A percentile compares a stretch with the other conserved stretches of the same genome.
These are phyloP conservation scores for Eucalyptus caleyi DNA, from an alignment of 345 rosid genomes.

Conservation along the genomic window DNA sequence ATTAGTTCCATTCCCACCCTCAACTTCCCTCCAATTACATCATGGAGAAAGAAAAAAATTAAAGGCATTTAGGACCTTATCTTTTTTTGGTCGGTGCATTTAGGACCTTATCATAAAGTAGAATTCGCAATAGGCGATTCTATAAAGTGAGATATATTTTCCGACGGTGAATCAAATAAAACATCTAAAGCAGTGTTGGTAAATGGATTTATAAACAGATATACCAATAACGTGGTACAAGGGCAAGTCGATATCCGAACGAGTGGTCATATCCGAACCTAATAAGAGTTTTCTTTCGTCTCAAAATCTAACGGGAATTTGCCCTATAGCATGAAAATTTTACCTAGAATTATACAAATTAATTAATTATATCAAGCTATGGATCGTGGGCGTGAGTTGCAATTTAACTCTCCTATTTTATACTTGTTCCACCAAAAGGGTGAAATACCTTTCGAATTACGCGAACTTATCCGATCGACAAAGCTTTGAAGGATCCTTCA, in stretches of 20 bases:
- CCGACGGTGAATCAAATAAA: neutral
- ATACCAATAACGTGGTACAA: neutral
- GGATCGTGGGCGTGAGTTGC: neutral
- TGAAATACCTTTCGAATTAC: neutral
- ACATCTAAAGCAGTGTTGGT: neutral
- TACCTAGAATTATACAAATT: neutral
- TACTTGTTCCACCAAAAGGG: neutral
- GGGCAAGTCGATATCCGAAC: neutral
- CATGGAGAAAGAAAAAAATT: neutral
- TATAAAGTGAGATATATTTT: neutral
- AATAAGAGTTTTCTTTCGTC: neutral
- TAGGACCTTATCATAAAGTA: neutral
- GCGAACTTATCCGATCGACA: neutral
- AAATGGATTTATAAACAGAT: neutral
- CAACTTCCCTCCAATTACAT: neutral
- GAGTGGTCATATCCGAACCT: neutral
- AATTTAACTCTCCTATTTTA: neutral
- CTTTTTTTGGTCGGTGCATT: neutral
- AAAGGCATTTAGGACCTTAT: neutral
- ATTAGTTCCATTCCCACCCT: neutral
- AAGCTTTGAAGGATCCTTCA: neutral
- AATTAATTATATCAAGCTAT: neutral
- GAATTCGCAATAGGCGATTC: neutral
- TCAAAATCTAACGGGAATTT: neutral
- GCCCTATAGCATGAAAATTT: neutral